Conservation (phyloP, 768 basidiomycete species). For the Boletus reticulatus region DNA sequence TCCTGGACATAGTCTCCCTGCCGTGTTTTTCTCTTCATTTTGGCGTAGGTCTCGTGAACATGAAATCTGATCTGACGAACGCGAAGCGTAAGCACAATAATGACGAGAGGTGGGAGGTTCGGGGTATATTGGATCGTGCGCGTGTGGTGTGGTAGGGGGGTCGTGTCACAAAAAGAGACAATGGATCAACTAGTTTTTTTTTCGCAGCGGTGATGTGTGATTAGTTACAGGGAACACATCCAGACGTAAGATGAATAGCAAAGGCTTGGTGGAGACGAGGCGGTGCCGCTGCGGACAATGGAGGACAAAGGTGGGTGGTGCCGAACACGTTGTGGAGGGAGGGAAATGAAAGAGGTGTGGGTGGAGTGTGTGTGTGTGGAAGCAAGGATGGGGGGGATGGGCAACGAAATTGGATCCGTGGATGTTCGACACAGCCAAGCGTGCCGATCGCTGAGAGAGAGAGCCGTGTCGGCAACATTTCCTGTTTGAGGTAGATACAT, state of each 20-base stretch:
- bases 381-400: neutral
- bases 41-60: neutral
- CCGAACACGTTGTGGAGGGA: constrained; percentile 22
- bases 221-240: constrained; percentile 3
- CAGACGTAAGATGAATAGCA: constrained; percentile 17
- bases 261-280: constrained; percentile 16
- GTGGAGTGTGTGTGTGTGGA: neutral
- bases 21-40: too few species aligned
- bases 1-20: constrained; percentile 10
- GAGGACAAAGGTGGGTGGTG: neutral
- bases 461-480: constrained; percentile 27
- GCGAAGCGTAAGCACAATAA: constrained; percentile 8
- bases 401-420: constrained; percentile 8
- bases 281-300: constrained; percentile 23
- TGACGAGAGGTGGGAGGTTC: constrained; percentile 6
- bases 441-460: constrained; percentile 31
- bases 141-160: neutral
- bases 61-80: neutral
- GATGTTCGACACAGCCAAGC: constrained; percentile 19
- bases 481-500: constrained; percentile 30
- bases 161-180: neutral
- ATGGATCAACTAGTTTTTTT: neutral
- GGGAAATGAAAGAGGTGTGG: constrained; percentile 11
- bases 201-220: constrained; percentile 9
- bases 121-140: neutral